Conservation (phyloP, 1,284 basidiomycete species). For the Peniophora sp. region DNA sequence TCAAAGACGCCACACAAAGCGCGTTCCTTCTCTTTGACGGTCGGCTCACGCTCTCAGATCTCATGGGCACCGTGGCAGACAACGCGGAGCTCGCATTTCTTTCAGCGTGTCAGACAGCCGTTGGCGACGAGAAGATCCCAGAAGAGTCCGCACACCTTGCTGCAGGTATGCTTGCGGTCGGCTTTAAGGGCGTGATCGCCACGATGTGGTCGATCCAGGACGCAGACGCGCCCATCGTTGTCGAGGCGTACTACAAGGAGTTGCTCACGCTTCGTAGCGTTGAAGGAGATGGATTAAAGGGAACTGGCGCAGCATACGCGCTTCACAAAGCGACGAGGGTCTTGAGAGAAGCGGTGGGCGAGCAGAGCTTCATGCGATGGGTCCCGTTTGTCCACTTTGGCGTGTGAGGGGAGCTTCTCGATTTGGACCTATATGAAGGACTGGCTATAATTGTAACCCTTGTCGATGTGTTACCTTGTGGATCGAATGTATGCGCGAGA, state of each 20-base stretch:
- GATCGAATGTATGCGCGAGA: no score
- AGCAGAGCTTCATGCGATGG: not conserved
- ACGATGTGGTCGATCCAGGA: slow-evolving; percentile 19
- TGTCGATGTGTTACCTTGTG: no score
- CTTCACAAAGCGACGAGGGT: not conserved
- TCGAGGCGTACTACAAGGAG: slow-evolving; percentile 6
- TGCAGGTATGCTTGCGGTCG: slow-evolving; percentile 16
- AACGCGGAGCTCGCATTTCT: slow-evolving; percentile 1
- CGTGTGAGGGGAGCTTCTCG: not conserved
- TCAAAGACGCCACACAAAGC: not conserved
- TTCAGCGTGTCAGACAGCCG: slow-evolving; percentile 3
- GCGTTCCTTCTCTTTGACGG: not conserved
- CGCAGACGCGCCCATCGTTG: slow-evolving; percentile 6
- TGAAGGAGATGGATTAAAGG: not conserved
- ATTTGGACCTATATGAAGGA: no score
- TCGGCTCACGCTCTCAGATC: not conserved
- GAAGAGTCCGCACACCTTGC: slow-evolving; percentile 13
- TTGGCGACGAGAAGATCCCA: slow-evolving; percentile 1
- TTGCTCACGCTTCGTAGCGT: not conserved
- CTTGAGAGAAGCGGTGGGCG: not conserved
- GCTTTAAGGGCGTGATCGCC: slow-evolving; percentile 15
- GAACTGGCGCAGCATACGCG: not conserved
- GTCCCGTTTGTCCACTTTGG: not conserved
- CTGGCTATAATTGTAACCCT: no score
- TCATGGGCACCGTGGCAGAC: not conserved